Base-by-base conservation (phyloP, 2,329 filamentous ascomycete genomes). In the Fusarium pseudograminearum region DNA sequence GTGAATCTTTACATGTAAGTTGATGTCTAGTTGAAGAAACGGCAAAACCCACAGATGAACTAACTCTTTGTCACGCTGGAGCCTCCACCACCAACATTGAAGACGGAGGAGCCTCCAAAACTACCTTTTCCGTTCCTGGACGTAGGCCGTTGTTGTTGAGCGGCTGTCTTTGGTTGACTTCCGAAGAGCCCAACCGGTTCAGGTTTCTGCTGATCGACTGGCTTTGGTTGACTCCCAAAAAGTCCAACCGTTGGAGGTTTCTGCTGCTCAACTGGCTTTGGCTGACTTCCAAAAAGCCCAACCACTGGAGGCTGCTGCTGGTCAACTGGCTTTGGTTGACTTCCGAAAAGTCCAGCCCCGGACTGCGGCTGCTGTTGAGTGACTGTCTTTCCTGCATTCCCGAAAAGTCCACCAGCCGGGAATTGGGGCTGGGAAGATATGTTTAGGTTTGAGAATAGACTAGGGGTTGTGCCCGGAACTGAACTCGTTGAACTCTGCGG, bases 311-410 rank as follows among this genome's bases (percentile, higher is more conserved):
- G 33, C 4, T 34, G 1, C 3, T 16, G 15, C 7, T 4, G 31
- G 0, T 34, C 7, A 1, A n/a, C 2, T 15, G 8, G 5, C 18
- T 1, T 18, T 3, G 31, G 3, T 14, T 16, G 20, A 18, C 18
- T 16, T 15, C 33, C 24, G 12, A 40, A 52, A 4, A 26, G n/a
- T 0, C 48, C 48, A 5, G 34, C 48, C n/a, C 18, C 14, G 34
- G 4, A 2, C 10, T 8, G 9, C 16, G 16, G 33, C 7, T 18
- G 16, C 5, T n/a, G 34, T 5, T 18, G 5, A 38, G 36, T 11
- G 3, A 12, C n/a, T 24, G 50, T 16, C 3, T n/a, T 16, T 14
- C 1, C 4, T 20, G 2, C 0, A 11, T 11, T 38, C 0, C 18
- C 5, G 5, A 38, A 20, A 12, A 38, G 0, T 4, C 11, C 18